Percentiles rank a stretch among this genome's conserved stretches.
Evolutionary conservation across 768 basidiomycete species (phyloP).

Genomic region (Hygrocybe coccinea): DNA sequence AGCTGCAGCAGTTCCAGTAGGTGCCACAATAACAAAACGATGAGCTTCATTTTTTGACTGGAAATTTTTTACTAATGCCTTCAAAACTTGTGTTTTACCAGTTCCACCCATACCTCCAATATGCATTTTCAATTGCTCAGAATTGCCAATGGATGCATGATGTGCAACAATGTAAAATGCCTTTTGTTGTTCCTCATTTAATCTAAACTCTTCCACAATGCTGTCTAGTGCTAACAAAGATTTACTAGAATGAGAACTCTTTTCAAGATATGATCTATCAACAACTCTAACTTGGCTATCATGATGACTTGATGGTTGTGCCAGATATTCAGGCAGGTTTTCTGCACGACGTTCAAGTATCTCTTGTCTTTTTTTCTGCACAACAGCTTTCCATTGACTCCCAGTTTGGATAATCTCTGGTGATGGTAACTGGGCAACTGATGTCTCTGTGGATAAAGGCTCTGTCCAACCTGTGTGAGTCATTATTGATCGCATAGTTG

Average conservation of each 20-base stretch:
- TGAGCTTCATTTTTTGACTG: conserved; percentile 19
- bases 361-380: conserved; percentile 8
- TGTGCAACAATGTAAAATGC: no score
- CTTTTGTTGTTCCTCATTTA: no score
- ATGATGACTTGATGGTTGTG: neutral
- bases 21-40: conserved; percentile 23
- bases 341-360: conserved; percentile 6
- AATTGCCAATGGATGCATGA: no score
- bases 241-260: conserved; percentile 4
- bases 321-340: neutral
- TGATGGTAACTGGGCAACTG: no score
- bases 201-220: no score
- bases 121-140: conserved; percentile 18
- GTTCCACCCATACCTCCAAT: conserved; percentile 33
- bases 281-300: conserved; percentile 17
- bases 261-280: conserved; percentile 18
- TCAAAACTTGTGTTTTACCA: conserved; percentile 31
- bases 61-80: conserved; percentile 24
- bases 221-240: no score
- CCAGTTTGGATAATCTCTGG: no score
- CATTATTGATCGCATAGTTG: no score
- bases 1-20: conserved; percentile 26
- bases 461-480: no score
- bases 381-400: conserved; percentile 7
- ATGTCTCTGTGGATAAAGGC: no score